Percentiles rank a stretch among this genome's conserved stretches.
phyloP scores from a whole-genome alignment of 495 filamentous ascomycete genomes.

The Tricharina praecox region DNA sequence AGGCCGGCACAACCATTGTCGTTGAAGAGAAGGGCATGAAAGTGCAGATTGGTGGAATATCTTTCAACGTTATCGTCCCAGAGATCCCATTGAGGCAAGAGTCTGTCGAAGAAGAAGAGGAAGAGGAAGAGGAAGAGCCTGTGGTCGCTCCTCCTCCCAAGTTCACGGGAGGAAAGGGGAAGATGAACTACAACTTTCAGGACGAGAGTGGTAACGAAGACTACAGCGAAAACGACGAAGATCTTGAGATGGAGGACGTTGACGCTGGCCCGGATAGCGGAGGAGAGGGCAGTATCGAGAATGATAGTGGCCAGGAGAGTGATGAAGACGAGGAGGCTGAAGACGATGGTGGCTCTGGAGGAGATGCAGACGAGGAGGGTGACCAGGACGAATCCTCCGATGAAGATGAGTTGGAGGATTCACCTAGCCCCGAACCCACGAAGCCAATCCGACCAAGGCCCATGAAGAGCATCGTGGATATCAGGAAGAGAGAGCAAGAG shows the following conservation, averaged over 20 bases:
- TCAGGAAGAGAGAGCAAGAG: not conserved
- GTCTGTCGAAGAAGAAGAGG: not conserved
- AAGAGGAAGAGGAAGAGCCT: too few relatives aligned
- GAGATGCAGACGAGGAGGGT: conserved; percentile 14
- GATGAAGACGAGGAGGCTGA: conserved; percentile 27
- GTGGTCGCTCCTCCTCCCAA: not conserved
- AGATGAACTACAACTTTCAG: conserved; percentile 10
- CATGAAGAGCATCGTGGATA: conserved; percentile 10
- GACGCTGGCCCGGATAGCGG: conserved; percentile 3
- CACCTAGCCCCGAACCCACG: conserved; percentile 14
- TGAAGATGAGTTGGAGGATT: conserved; percentile 10
- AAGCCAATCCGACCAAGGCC: conserved; percentile 19
- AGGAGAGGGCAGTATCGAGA: conserved; percentile 8
- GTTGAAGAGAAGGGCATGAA: conserved; percentile 16
- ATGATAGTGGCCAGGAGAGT: conserved; percentile 11
- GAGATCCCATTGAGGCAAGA: conserved; percentile 1
- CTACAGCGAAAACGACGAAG: conserved; percentile 11
- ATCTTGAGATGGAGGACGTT: conserved; percentile 8
- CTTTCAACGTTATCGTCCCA: conserved; percentile 22
- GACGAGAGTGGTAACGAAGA: conserved; percentile 17
- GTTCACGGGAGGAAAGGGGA: conserved; percentile 10
- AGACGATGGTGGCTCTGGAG: conserved; percentile 9
- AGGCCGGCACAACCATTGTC: conserved; percentile 20
- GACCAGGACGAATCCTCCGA: conserved; percentile 18
- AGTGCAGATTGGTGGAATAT: conserved; percentile 25